Percentiles rank a stretch among this genome's conserved stretches.
phyloP scores from a whole-genome alignment of 2,329 filamentous ascomycete genomes.

The Hymenoscyphus albidus region DNA sequence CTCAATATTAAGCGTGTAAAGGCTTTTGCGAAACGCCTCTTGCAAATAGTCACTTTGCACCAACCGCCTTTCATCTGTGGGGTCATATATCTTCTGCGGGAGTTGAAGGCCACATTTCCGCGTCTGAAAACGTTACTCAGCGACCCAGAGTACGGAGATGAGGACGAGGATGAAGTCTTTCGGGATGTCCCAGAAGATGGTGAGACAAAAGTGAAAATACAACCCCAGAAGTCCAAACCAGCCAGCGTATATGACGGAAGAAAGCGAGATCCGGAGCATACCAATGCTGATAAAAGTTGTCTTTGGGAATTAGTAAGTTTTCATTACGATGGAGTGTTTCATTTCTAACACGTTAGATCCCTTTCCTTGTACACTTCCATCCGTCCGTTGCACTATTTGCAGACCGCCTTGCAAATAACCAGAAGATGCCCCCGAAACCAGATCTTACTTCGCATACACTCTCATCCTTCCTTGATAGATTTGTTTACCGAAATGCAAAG shows the following conservation, averaged over 20 bases:
- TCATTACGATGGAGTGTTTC: background rate
- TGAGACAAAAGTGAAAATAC: slow-evolving; percentile 31
- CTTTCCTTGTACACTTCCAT: slow-evolving; percentile 80
- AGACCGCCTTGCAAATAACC: slow-evolving; percentile 62
- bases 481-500: slow-evolving; percentile 96
- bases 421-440: slow-evolving; percentile 77
- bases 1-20: slow-evolving; percentile 89
- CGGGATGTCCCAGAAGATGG: slow-evolving; percentile 60
- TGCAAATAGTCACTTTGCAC: slow-evolving; percentile 83
- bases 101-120: slow-evolving; percentile 75
- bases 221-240: slow-evolving; percentile 14
- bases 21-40: slow-evolving; percentile 88
- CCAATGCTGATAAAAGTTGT: slow-evolving; percentile 88
- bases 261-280: slow-evolving; percentile 87
- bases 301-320: slow-evolving; percentile 78
- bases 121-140: slow-evolving; percentile 74
- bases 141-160: slow-evolving; percentile 73
- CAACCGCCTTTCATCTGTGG: slow-evolving; percentile 91
- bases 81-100: slow-evolving; percentile 82
- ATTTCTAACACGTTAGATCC: slow-evolving; percentile 41
- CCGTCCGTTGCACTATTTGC: slow-evolving; percentile 88
- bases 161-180: slow-evolving; percentile 54
- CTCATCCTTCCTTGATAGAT: slow-evolving; percentile 94
- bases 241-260: slow-evolving; percentile 69
- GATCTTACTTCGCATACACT: slow-evolving; percentile 87